Conservation (phyloP, 2,329 filamentous ascomycete genomes). For the Phaeomoniella chlamydospora region DNA sequence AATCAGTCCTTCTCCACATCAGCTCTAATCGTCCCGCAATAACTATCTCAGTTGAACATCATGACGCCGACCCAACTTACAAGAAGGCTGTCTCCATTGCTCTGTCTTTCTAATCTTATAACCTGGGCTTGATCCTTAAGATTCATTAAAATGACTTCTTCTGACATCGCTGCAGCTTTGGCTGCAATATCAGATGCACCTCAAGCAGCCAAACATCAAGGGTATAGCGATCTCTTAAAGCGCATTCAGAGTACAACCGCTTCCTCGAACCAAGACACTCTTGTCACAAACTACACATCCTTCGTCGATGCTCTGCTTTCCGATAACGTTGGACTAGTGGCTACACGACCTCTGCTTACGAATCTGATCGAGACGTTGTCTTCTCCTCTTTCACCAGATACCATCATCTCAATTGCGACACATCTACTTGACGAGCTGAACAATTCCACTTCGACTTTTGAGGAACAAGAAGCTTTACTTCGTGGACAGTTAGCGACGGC, state of each 20-base stretch:
- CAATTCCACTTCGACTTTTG: conserved; percentile 56
- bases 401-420: conserved; percentile 62
- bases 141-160: not conserved
- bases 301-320: conserved; percentile 56
- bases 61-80: too few relatives aligned
- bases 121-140: too few relatives aligned
- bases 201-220: not conserved
- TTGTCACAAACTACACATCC: conserved; percentile 49
- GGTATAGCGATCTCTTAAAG: not conserved
- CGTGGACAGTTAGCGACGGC: conserved; percentile 71
- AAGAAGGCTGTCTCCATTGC: too few relatives aligned
- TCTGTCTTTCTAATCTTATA: too few relatives aligned
- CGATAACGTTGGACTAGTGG: conserved; percentile 61
- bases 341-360: conserved; percentile 55
- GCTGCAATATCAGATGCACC: not conserved
- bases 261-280: conserved; percentile 13
- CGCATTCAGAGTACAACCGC: not conserved
- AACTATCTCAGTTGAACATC: too few relatives aligned
- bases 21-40: too few relatives aligned
- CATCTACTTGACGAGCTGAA: conserved; percentile 55
- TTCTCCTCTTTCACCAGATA: conserved; percentile 36
- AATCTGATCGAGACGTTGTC: conserved; percentile 51
- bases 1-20: too few relatives aligned
- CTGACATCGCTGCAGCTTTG: not conserved
- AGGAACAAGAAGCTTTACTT: conserved; percentile 70